Evolutionary conservation across 2,329 filamentous ascomycete genomes (phyloP), one percentile per base, ranked within the genome.

Genomic region (Leptographium lundbergii): DNA sequence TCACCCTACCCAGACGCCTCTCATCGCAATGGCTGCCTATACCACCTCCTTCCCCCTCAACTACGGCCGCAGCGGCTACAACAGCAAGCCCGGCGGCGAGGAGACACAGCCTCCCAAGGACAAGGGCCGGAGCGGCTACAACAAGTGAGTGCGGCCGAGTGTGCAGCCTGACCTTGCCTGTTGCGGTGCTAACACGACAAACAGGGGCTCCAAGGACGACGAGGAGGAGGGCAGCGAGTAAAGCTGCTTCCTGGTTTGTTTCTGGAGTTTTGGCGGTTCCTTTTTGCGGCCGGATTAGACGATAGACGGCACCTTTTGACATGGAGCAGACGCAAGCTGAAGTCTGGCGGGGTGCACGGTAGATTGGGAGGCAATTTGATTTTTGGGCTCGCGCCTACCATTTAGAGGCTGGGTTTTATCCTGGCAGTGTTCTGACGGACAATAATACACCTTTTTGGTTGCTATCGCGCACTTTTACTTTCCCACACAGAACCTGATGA

Each of bases 61-160:
- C 65, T 66, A 66, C 59, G 74, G 74, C 65, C 73, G 74, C 64
- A 70, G 68, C 56, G 72, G 73, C 59, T 74, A 75, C 68, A 74
- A 75, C 64, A 68, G 67, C 65, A 67, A 72, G 66, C 68, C 69
- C 56, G 69, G 71, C 59, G 69, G 68, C 54, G 65, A 69, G 57
- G 65, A 70, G 29, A 63, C 69, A 42, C 64, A 68, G 61, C 61
- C 60, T 13, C 47, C 57, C 60, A 66, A 68, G 64, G 69, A 72
- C 69, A 70, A 73, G 61, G 75, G 76, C 68, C 75, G 75, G 62
- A 73, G 71, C 57, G 75, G 75, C 63, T 77, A 77, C 71, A 78
- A 77, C 72, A 75, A 68, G 67, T 68, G 27, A 64, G 67, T 63
- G 47, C 32, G 6, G 24, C 24, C 13, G 11, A 29, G 1, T n/a